A percentile compares a stretch with the other conserved stretches of the same genome.
phyloP scores from a whole-genome alignment of 2,329 filamentous ascomycete species.

The Zopfia rhizophila region DNA sequence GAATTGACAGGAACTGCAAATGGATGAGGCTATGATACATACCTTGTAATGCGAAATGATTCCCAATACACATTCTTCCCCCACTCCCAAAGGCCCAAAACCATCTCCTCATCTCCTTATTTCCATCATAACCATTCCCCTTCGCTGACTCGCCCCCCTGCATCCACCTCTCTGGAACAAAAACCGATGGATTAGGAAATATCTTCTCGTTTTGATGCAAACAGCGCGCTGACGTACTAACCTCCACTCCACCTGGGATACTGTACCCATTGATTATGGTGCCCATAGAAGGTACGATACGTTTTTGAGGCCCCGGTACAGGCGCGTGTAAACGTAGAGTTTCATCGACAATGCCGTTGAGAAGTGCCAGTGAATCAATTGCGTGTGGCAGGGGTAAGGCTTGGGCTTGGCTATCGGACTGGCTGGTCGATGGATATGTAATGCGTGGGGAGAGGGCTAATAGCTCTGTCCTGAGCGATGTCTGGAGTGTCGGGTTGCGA shows the following conservation, averaged over 20 bases:
- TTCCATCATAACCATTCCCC: too few species aligned
- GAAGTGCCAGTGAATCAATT: too few species aligned
- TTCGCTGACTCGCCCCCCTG: constrained; percentile 18
- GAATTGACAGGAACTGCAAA: too few species aligned
- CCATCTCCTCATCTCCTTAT: constrained; percentile 44
- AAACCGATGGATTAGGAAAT: constrained; percentile 39
- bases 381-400: too few species aligned
- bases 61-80: constrained; percentile 54
- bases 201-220: constrained; percentile 49
- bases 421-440: too few species aligned
- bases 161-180: constrained; percentile 49
- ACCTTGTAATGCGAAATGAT: constrained; percentile 33
- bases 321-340: too few species aligned
- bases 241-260: constrained; percentile 49
- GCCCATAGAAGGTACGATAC: constrained; percentile 42
- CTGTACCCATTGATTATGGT: constrained; percentile 50
- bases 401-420: too few species aligned
- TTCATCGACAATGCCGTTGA: too few species aligned
- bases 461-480: too few species aligned
- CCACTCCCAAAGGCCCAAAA: constrained; percentile 55
- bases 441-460: too few species aligned
- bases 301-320: too few species aligned
- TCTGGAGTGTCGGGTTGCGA: too few species aligned
- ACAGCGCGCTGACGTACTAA: constrained; percentile 52
- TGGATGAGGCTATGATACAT: not conserved